These are phyloP conservation scores for Clarireedia monteithiana DNA, from an alignment of 2,329 filamentous ascomycete species.

Conservation along the genomic window DNA sequence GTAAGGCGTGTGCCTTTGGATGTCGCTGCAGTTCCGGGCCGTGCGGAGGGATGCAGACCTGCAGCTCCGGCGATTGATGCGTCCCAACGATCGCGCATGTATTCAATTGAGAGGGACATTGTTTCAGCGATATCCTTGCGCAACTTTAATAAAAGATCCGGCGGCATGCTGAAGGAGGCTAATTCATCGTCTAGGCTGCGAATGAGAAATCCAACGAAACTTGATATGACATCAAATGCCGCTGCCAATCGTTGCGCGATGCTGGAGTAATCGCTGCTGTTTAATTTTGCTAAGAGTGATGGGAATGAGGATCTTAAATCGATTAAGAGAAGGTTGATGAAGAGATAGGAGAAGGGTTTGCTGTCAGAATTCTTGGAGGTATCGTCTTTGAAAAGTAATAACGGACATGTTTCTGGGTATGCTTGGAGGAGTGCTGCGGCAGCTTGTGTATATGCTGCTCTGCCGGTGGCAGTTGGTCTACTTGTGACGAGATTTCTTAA, in stretches of 20 bases:
- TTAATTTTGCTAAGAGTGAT: slow-evolving; percentile 49
- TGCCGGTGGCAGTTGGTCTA: slow-evolving; percentile 45
- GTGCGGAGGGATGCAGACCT: slow-evolving; percentile 52
- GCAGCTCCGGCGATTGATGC: slow-evolving; percentile 53
- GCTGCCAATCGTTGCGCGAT: slow-evolving; percentile 49
- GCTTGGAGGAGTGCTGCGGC: slow-evolving; percentile 48
- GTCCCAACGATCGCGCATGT: slow-evolving; percentile 63
- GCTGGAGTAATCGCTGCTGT: slow-evolving; percentile 42
- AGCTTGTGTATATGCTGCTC: slow-evolving; percentile 52
- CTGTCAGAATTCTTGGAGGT: slow-evolving; percentile 23
- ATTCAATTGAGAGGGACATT: slow-evolving; percentile 55
- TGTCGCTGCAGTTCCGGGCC: slow-evolving; percentile 37
- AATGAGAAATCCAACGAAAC: slow-evolving; percentile 50
- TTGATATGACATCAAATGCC: slow-evolving; percentile 54
- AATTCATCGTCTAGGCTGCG: slow-evolving; percentile 42
- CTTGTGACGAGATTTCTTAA: slow-evolving; percentile 47
- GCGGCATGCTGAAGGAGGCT: slow-evolving; percentile 39
- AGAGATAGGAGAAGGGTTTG: slow-evolving; percentile 53
- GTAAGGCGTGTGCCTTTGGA: slow-evolving; percentile 38
- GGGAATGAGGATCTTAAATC: slow-evolving; percentile 58
- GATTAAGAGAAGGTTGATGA: slow-evolving; percentile 57
- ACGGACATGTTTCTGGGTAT: slow-evolving; percentile 40
- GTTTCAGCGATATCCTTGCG: slow-evolving; percentile 54
- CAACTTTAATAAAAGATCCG: slow-evolving; percentile 54
- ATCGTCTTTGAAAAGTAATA: slow-evolving; percentile 45